Conservation (phyloP, 768 basidiomycete species). For the Rhizopogon sp. region DNA sequence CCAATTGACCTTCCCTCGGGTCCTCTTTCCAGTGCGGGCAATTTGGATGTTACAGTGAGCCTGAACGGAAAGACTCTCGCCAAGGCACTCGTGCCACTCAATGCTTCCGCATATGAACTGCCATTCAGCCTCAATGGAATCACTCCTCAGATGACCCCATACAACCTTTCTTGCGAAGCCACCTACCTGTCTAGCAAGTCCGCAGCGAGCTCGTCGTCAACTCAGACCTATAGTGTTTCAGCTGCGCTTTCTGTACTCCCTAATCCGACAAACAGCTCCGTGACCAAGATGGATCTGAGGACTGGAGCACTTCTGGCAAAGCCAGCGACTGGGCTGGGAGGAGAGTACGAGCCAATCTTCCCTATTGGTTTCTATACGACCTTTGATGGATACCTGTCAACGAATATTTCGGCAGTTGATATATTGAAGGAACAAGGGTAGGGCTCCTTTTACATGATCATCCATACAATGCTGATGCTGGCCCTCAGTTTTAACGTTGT, state of each 20-base stretch:
- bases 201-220: conserved; percentile 21
- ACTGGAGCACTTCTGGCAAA: conserved; percentile 52
- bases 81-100: conserved; percentile 43
- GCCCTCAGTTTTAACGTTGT: conserved; percentile 24
- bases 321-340: conserved; percentile 44
- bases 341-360: conserved; percentile 46
- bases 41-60: conserved; percentile 39
- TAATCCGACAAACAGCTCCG: conserved; percentile 43
- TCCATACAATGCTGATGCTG: not conserved
- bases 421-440: conserved; percentile 28
- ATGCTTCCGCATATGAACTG: conserved; percentile 45
- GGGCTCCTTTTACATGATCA: not conserved
- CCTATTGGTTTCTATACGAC: conserved; percentile 42
- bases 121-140: conserved; percentile 45
- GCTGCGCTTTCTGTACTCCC: conserved; percentile 47
- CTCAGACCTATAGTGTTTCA: conserved; percentile 40
- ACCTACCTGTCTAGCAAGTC: conserved; percentile 28
- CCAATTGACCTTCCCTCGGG: conserved; percentile 30
- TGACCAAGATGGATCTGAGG: conserved; percentile 60
- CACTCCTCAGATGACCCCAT: conserved; percentile 31
- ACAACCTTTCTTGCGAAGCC: conserved; percentile 24
- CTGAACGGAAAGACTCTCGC: conserved; percentile 39
- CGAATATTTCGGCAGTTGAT: conserved; percentile 21
- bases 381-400: conserved; percentile 27
- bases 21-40: conserved; percentile 6